Percentiles rank a stretch among this genome's conserved stretches.
Evolutionary conservation across 2,329 filamentous ascomycete species (phyloP).

Genomic region (Fusarium newnesense): DNA sequence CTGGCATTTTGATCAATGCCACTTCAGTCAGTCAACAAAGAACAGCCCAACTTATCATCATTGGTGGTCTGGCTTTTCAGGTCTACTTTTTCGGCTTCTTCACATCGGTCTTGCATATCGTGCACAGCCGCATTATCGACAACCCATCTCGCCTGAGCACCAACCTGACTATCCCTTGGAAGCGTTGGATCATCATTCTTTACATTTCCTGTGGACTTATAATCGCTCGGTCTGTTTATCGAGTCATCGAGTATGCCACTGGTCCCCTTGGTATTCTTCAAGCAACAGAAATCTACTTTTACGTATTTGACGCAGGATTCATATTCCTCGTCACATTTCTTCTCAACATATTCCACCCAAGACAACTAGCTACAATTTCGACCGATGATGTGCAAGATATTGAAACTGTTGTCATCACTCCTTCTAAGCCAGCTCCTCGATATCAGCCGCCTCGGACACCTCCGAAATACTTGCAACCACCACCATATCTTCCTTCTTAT

Average conservation of each 20-base stretch:
- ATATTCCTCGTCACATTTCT: constrained; percentile 42
- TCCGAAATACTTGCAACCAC: background rate
- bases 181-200: constrained; percentile 38
- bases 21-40: constrained; percentile 32
- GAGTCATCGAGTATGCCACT: constrained; percentile 54
- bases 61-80: constrained; percentile 63
- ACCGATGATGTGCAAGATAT: background rate
- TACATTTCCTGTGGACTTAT: constrained; percentile 46
- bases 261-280: constrained; percentile 47
- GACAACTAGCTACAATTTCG: background rate
- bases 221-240: constrained; percentile 52
- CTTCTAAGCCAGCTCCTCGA: background rate
- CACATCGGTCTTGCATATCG: constrained; percentile 54
- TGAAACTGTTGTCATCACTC: background rate
- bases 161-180: constrained; percentile 40
- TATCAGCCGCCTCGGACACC: background rate
- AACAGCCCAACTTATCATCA: constrained; percentile 57
- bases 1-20: constrained; percentile 29
- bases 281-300: constrained; percentile 47
- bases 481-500: constrained; percentile 3
- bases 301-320: constrained; percentile 49
- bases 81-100: constrained; percentile 65
- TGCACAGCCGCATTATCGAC: constrained; percentile 49
- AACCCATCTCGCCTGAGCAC: background rate
- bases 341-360: constrained; percentile 30